phyloP scores from a whole-genome alignment of 352 stramenopile genomes.

The Globisporangium abappressorium region DNA sequence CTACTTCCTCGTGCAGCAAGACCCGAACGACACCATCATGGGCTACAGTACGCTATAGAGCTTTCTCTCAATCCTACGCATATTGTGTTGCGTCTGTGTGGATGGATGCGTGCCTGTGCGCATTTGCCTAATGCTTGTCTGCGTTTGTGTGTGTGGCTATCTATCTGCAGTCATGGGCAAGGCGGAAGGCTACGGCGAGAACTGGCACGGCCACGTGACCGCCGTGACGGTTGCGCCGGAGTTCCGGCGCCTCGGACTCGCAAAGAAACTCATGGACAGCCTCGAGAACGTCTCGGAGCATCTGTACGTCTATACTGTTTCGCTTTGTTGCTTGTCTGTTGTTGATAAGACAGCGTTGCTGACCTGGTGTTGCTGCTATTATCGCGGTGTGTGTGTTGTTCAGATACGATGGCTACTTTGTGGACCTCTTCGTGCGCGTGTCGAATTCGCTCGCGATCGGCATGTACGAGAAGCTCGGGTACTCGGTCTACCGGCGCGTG shows the following conservation, averaged over 20 bases:
- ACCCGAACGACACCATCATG: constrained; percentile 93
- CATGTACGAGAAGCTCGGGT: constrained; percentile 94
- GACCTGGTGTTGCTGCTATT: too few species aligned
- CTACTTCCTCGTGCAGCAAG: constrained; percentile 94
- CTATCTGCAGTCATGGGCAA: constrained; percentile 90
- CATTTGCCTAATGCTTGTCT: neutral
- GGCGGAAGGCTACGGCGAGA: constrained; percentile 85
- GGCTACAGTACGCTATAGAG: constrained; percentile 79
- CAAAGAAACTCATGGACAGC: constrained; percentile 93
- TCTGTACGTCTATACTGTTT: constrained; percentile 31
- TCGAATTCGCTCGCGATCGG: constrained; percentile 92
- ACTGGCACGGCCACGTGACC: constrained; percentile 32
- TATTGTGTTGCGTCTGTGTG: too few species aligned
- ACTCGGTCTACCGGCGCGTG: constrained; percentile 90
- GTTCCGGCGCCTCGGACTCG: constrained; percentile 91
- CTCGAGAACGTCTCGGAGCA: constrained; percentile 87
- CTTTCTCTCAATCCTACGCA: neutral
- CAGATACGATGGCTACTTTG: constrained; percentile 93
- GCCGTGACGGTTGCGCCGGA: constrained; percentile 96
- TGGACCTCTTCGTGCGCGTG: constrained; percentile 98
- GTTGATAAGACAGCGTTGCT: too few species aligned
- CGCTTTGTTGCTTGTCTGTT: too few species aligned
- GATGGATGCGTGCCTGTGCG: too few species aligned
- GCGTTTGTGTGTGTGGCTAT: neutral
- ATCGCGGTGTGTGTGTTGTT: constrained; percentile 24